These are phyloP conservation scores for Cyclospora cayetanensis DNA, from an alignment of 169 alveolate genomes.

Conservation along the genomic window DNA sequence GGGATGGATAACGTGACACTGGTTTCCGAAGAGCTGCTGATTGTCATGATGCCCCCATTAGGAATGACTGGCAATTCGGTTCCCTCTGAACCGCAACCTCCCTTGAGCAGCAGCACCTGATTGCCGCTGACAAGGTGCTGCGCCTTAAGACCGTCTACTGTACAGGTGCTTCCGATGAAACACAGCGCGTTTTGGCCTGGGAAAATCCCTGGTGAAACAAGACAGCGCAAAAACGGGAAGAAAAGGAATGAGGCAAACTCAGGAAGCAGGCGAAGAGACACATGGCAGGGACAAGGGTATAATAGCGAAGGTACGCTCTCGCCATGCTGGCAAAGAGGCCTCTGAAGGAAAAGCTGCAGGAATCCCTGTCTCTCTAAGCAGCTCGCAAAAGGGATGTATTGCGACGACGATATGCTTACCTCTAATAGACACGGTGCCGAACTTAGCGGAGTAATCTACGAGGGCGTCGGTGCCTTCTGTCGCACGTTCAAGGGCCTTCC, in stretches of 20 bases:
- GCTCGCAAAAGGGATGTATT: too few relatives aligned
- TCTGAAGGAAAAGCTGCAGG: too few relatives aligned
- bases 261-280: too few relatives aligned
- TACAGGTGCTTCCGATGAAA: slow-evolving; percentile 10
- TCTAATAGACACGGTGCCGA: slow-evolving; percentile 30
- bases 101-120: slow-evolving; percentile 17
- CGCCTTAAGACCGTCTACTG: not conserved
- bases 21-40: not conserved
- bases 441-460: slow-evolving; percentile 38
- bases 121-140: not conserved
- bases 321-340: too few relatives aligned
- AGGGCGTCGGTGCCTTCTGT: not conserved
- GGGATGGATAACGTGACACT: not conserved
- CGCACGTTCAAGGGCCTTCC: slow-evolving; percentile 34
- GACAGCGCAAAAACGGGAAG: too few relatives aligned
- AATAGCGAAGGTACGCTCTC: too few relatives aligned
- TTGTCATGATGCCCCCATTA: slow-evolving; percentile 27
- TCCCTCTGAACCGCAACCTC: slow-evolving; percentile 53
- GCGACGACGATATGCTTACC: not conserved
- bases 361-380: too few relatives aligned
- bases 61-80: slow-evolving; percentile 21
- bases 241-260: too few relatives aligned
- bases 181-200: slow-evolving; percentile 51
- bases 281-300: too few relatives aligned
- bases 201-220: slow-evolving; percentile 45